Percentiles rank a stretch among this genome's conserved stretches.
Conservation (phyloP, 768 basidiomycete genomes). For the Russula dissimulans region DNA sequence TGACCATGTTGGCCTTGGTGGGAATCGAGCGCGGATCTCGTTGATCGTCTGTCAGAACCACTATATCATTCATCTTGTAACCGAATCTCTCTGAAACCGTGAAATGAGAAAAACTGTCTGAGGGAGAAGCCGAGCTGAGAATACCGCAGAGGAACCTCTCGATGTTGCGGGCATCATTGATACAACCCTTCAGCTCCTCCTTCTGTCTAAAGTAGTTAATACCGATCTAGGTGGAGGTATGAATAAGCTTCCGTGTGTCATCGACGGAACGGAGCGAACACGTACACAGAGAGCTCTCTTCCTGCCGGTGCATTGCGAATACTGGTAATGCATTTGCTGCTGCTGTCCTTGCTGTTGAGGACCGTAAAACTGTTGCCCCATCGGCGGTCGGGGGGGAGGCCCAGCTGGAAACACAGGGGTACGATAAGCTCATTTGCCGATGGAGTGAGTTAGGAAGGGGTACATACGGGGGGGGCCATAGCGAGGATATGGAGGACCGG, state of each 20-base stretch:
- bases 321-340: constrained; percentile 40
- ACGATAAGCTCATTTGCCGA: background rate
- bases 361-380: constrained; percentile 36
- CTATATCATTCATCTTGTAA: constrained; percentile 47
- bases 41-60: constrained; percentile 47
- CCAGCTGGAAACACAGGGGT: constrained; percentile 21
- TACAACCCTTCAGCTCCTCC: constrained; percentile 42
- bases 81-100: constrained; percentile 30
- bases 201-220: constrained; percentile 42
- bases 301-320: constrained; percentile 45
- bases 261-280: background rate
- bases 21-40: constrained; percentile 37
- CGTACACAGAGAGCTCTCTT: constrained; percentile 47
- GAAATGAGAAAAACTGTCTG: background rate
- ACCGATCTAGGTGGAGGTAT: constrained; percentile 33
- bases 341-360: constrained; percentile 32
- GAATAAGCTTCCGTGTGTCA: background rate
- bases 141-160: constrained; percentile 37
- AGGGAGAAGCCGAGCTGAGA: background rate
- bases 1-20: constrained; percentile 44
- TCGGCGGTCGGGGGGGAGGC: constrained; percentile 26
- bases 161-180: constrained; percentile 51
- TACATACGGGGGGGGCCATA: constrained; percentile 20
- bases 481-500: background rate
- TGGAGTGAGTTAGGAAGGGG: background rate